phyloP scores from a whole-genome alignment of 805 yeast genomes.

The Lipomyces lipofer region DNA sequence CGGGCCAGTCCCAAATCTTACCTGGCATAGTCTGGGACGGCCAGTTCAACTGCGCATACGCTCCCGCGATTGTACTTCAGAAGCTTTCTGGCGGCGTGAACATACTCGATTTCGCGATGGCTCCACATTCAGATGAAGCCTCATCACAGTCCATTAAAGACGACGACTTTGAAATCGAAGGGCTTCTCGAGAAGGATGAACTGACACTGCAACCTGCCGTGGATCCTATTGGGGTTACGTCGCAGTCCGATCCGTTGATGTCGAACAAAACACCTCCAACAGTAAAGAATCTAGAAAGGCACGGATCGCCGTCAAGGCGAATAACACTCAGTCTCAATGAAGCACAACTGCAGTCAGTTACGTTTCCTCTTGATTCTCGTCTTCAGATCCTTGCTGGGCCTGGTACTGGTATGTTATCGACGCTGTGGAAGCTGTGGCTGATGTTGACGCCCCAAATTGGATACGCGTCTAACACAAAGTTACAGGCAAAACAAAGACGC shows the following conservation, averaged over 20 bases:
- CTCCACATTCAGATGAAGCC: background rate
- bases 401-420: slow-evolving; percentile 51
- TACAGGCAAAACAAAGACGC: slow-evolving; percentile 76
- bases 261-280: too few relatives aligned
- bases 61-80: too few relatives aligned
- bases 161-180: slow-evolving; percentile 11
- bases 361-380: slow-evolving; percentile 44
- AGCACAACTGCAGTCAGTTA: slow-evolving; percentile 49
- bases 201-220: slow-evolving; percentile 8
- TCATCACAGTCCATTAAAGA: slow-evolving; percentile 8
- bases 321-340: slow-evolving; percentile 38
- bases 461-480: background rate
- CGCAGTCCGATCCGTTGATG: background rate
- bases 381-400: slow-evolving; percentile 65
- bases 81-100: background rate
- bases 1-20: too few relatives aligned
- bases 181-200: slow-evolving; percentile 11
- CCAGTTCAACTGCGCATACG: too few relatives aligned
- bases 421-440: too few relatives aligned
- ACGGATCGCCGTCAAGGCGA: slow-evolving; percentile 9
- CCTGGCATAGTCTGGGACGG: too few relatives aligned
- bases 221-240: too few relatives aligned
- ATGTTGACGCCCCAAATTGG: background rate
- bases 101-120: background rate
- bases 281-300: background rate